phyloP scores from a whole-genome alignment of 1,284 basidiomycete genomes.

The Boletus nobilissimus region DNA sequence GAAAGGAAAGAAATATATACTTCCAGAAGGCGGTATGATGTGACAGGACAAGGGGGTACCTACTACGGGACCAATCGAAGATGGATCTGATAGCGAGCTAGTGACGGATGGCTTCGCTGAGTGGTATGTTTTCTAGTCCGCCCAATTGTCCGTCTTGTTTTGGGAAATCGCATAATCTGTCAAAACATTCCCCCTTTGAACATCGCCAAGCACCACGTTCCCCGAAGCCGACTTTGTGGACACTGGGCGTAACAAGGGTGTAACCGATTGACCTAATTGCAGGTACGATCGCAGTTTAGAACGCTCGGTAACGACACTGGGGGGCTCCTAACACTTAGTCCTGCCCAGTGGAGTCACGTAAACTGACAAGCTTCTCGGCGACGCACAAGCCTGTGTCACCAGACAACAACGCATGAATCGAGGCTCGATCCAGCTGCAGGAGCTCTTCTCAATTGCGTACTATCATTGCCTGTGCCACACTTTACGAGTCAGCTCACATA shows the following conservation, averaged over 20 bases:
- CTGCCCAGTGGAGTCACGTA: too few relatives aligned
- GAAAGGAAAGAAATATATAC: slow-evolving; percentile 21
- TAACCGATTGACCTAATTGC: too few relatives aligned
- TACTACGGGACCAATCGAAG: slow-evolving; percentile 15
- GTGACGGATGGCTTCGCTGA: slow-evolving; percentile 33
- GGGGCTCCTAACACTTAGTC: too few relatives aligned
- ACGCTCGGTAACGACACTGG: too few relatives aligned
- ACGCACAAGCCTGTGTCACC: too few relatives aligned
- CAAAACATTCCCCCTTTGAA: slow-evolving; percentile 20
- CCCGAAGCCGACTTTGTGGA: not conserved
- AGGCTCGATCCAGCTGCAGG: too few relatives aligned
- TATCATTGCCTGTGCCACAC: too few relatives aligned
- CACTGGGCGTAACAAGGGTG: not conserved
- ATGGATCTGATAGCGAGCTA: slow-evolving; percentile 9
- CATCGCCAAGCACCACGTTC: slow-evolving; percentile 23
- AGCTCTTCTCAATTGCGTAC: too few relatives aligned
- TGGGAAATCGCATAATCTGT: slow-evolving; percentile 25
- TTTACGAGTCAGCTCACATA: too few relatives aligned
- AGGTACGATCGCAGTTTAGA: too few relatives aligned
- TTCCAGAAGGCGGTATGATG: slow-evolving; percentile 14
- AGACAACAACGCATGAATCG: too few relatives aligned
- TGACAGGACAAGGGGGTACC: slow-evolving; percentile 33
- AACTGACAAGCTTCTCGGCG: too few relatives aligned
- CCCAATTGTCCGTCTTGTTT: slow-evolving; percentile 40
- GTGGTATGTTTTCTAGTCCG: slow-evolving; percentile 32